These are phyloP conservation scores for Hyphopichia pseudoburtonii DNA, from an alignment of 1,139 yeast genomes.

Conservation along the genomic window DNA sequence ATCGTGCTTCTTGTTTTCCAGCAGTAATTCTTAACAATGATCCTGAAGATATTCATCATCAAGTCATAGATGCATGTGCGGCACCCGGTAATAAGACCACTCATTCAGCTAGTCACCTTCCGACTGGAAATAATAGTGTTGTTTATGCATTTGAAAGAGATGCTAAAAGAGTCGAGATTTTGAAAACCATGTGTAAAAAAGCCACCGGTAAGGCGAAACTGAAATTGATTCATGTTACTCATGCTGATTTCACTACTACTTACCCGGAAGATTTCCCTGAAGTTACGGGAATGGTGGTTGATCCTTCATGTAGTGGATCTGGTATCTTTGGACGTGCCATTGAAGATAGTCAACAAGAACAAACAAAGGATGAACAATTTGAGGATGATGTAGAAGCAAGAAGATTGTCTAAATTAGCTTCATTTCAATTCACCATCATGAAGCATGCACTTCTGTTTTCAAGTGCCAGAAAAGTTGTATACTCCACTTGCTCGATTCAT, in stretches of 20 bases:
- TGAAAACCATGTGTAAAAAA: slow-evolving; percentile 71
- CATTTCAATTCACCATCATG: slow-evolving; percentile 83
- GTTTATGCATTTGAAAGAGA: slow-evolving; percentile 91
- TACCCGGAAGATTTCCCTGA: slow-evolving; percentile 60
- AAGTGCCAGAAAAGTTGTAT: slow-evolving; percentile 72
- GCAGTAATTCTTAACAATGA: slow-evolving; percentile 67
- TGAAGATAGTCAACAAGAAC: slow-evolving; percentile 48
- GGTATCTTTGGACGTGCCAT: slow-evolving; percentile 89
- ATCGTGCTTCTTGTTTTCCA: slow-evolving; percentile 95
- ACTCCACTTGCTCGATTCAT: slow-evolving; percentile 94
- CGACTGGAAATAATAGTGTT: slow-evolving; percentile 30
- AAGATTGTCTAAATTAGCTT: slow-evolving; percentile 73
- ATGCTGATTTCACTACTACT: slow-evolving; percentile 78
- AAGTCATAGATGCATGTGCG: slow-evolving; percentile 89
- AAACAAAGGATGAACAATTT: slow-evolving; percentile 36
- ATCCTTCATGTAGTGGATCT: slow-evolving; percentile 97
- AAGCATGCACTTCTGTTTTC: slow-evolving; percentile 88
- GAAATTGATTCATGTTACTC: slow-evolving; percentile 62
- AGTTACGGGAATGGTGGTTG: slow-evolving; percentile 83
- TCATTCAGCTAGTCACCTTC: slow-evolving; percentile 70
- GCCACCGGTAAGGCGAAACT: slow-evolving; percentile 62
- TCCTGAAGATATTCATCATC: slow-evolving; percentile 51
- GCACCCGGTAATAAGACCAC: slow-evolving; percentile 99
- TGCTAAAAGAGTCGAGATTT: slow-evolving; percentile 63
- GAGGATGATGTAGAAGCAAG: too few relatives aligned